Conservation (phyloP, 1,284 basidiomycete genomes). For the Salmacisia buchloeana region DNA sequence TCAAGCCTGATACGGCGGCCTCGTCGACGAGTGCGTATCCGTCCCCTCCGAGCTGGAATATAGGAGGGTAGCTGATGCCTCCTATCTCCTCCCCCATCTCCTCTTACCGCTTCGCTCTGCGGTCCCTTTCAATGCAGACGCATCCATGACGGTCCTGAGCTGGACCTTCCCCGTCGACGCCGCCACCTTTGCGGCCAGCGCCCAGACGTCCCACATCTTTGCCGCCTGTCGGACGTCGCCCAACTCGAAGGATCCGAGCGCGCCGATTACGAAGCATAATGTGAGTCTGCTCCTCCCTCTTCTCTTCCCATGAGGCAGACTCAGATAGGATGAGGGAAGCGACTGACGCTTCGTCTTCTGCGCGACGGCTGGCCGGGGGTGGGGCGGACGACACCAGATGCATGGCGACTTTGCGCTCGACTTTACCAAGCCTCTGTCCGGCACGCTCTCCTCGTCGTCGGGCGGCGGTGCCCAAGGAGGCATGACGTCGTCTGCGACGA, state of each 20-base stretch:
- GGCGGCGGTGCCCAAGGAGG: too few relatives aligned
- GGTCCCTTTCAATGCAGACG: too few relatives aligned
- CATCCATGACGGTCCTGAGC: slow-evolving; percentile 23
- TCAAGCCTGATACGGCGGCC: not conserved
- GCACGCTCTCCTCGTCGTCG: too few relatives aligned
- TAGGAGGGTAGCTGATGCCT: too few relatives aligned
- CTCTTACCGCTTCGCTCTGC: too few relatives aligned
- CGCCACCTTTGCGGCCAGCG: slow-evolving; percentile 11
- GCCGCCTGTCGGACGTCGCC: slow-evolving; percentile 25
- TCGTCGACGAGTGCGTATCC: not conserved
- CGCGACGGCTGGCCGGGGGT: too few relatives aligned
- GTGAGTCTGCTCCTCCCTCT: not conserved
- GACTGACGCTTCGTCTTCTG: not conserved
- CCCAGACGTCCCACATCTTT: slow-evolving; percentile 29
- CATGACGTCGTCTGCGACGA: too few relatives aligned
- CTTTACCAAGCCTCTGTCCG: not conserved
- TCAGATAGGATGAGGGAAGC: not conserved
- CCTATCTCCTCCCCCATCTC: too few relatives aligned
- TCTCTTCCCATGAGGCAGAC: not conserved
- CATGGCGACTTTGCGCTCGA: not conserved
- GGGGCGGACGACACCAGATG: not conserved
- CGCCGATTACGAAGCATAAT: slow-evolving; percentile 22
- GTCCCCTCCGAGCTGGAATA: too few relatives aligned
- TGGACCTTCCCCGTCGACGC: slow-evolving; percentile 27
- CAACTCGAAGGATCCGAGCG: slow-evolving; percentile 14